These are phyloP conservation scores for Wickerhamomyces strasburgensis DNA, from an alignment of 805 yeast genomes.

Conservation along the genomic window DNA sequence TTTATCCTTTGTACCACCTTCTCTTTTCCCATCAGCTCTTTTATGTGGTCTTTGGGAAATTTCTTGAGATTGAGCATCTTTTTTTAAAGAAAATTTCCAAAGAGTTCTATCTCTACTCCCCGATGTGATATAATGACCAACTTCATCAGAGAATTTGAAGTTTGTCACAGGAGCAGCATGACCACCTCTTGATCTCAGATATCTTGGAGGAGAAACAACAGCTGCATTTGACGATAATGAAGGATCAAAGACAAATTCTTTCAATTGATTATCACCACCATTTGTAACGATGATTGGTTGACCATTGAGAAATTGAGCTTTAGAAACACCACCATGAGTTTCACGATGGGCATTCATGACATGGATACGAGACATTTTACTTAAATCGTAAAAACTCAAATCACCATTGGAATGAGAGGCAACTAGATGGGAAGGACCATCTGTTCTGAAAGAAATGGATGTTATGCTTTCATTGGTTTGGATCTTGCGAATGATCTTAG, in stretches of 20 bases:
- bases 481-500: slow-evolving; percentile 48
- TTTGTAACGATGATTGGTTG: slow-evolving; percentile 86
- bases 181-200: slow-evolving; percentile 93
- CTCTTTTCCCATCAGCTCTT: slow-evolving; percentile 40
- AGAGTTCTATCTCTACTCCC: slow-evolving; percentile 82
- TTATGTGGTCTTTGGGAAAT: slow-evolving; percentile 69
- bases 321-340: slow-evolving; percentile 69
- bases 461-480: slow-evolving; percentile 35
- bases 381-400: slow-evolving; percentile 77
- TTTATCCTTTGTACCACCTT: slow-evolving; percentile 64
- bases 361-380: slow-evolving; percentile 69
- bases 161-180: slow-evolving; percentile 85
- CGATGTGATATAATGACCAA: slow-evolving; percentile 78
- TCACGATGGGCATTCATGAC: slow-evolving; percentile 69
- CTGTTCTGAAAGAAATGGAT: slow-evolving; percentile 84
- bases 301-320: slow-evolving; percentile 74
- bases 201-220: slow-evolving; percentile 84
- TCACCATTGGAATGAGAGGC: slow-evolving; percentile 79
- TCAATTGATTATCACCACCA: slow-evolving; percentile 86
- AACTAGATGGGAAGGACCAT: slow-evolving; percentile 79
- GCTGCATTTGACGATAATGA: slow-evolving; percentile 57
- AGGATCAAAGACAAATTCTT: slow-evolving; percentile 93
- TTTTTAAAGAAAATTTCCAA: slow-evolving; percentile 90
- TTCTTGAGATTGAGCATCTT: slow-evolving; percentile 95
- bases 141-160: slow-evolving; percentile 70